Evolutionary conservation across 257 asterid species (phyloP), one percentile per base, ranked within the genome.

Genomic region (Solanum sitiens): DNA sequence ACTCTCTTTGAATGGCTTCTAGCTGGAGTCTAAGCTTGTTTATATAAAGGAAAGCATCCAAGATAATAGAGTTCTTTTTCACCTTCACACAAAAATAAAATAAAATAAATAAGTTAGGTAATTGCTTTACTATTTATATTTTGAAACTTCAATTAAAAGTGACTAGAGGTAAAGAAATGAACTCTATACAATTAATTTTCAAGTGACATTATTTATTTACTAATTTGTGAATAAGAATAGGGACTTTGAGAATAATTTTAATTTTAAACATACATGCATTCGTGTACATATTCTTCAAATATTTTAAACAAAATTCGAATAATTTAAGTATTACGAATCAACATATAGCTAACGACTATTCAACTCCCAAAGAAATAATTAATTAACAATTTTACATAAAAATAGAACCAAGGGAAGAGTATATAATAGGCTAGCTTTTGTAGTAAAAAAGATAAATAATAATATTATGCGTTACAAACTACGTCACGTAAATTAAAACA

Each of bases 41-140:
- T 91, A 96, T 95, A 91, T 95, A 93, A 74, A 91, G 86, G 50
- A 90, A 87, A 87, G 98, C 95, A 91, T 95, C 98, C 90, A 83
- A 88, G 89, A 96, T 83, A 79, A 93, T 92, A 71, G 92, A 88
- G 53, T 92, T 94, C 93, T 85, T 94, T 85, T 91, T 93, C 92
- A 91, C 96, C 98, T 94, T 61, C 87, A 89, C 25, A 23, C 47
- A 87, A 44, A 50, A 18, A 6, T 37, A 18, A 25, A 84, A 2
- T 16, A 53, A 18, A 3, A 59, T 14, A 50, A 59, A 59, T 3
- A 59, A 61, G 21, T 56, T 56, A 7, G 65, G 2, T 1, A 18
- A n/a, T 56, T 56, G 65, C 65, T 56, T 56, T 56, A 56, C 3
- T 56, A 7, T 53, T 53, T 53, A 56, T 56, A 8, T 56, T 56